Base-by-base conservation (phyloP, 2,329 filamentous ascomycete species). In the Meredithiella fracta region DNA sequence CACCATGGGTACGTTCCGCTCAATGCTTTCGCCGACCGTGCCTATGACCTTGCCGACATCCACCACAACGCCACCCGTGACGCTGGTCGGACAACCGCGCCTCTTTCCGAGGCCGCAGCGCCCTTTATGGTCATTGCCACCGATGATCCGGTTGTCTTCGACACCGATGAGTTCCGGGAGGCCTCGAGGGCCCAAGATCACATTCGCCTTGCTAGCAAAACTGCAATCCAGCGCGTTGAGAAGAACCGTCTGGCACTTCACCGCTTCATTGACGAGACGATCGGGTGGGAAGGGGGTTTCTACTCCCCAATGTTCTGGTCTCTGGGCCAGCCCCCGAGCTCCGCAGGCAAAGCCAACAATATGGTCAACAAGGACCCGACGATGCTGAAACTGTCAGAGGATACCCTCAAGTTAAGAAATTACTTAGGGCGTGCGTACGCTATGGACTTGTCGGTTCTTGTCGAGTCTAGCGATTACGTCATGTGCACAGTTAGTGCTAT, bases 281-380 rank as follows among this genome's bases (percentile, higher is more conserved):
- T 86, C 42, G 88, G 87, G 29, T 94, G 87, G 87, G 87, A 94
- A 66, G 87, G 88, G 17, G 88, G 88, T 1, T 94, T 94, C 72
- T 94, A 85, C 68, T 76, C 78, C 14, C 77, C 80, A 62, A 82
- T 92, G 68, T 94, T 94, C 68, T 90, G 85, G 79, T 83, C 81
- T 53, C 72, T 94, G 1, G 88, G 85, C 3, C 65, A 69, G n/a
- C 65, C 68, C 49, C 67, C 60, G 57, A 72, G 67, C 63, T 67
- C 65, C 15, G 63, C 65, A n/a, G 62, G 62, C 47, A 60, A 62
- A 44, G 51, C 54, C 11, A 67, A 64, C 60, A 69, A 69, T 57
- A 70, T 69, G 53, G 68, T 66, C 14, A 67, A 63, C 22, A 66
- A 68, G 53, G 65, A 65, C 9, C 65, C 65, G 3, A 62, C 62